Percentiles rank a stretch among this genome's conserved stretches.
Evolutionary conservation across 441 rosid genomes (phyloP).

Genomic region (Gossypium gossypioides): DNA sequence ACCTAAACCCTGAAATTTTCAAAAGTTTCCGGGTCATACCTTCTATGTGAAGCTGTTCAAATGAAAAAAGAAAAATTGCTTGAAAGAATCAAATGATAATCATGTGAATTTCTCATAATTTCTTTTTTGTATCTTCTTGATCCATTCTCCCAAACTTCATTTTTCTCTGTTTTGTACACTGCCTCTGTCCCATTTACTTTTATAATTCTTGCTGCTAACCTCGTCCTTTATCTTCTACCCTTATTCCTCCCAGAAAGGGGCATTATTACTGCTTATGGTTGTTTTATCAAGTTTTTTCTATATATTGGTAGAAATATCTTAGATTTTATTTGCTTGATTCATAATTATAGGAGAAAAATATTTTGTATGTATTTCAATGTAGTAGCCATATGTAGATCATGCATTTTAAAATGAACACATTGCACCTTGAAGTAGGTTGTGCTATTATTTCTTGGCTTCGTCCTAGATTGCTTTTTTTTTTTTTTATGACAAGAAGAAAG

Average conservation of each 20-base stretch:
- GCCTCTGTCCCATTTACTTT: not conserved
- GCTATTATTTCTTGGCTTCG: not conserved
- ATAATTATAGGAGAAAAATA: not conserved
- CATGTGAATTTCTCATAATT: not conserved
- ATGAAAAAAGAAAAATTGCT: not conserved
- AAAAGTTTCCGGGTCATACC: not conserved
- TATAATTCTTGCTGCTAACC: not conserved
- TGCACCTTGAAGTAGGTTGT: not conserved
- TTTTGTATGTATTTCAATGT: not conserved
- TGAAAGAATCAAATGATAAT: not conserved
- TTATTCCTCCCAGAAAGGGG: not conserved
- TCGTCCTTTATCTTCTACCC: not conserved
- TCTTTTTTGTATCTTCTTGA: not conserved
- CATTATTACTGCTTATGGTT: constrained; percentile 2
- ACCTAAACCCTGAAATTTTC: not conserved
- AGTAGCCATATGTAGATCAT: not conserved
- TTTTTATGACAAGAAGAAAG: not conserved
- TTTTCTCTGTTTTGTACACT: not conserved
- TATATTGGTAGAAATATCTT: not conserved
- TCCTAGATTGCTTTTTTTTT: not conserved
- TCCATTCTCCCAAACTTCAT: not conserved
- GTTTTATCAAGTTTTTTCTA: not conserved
- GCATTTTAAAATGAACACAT: not conserved
- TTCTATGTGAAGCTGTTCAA: not conserved
- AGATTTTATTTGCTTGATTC: not conserved